These are phyloP conservation scores for Brettanomyces nanus DNA, from an alignment of 805 yeast genomes.

Conservation along the genomic window DNA sequence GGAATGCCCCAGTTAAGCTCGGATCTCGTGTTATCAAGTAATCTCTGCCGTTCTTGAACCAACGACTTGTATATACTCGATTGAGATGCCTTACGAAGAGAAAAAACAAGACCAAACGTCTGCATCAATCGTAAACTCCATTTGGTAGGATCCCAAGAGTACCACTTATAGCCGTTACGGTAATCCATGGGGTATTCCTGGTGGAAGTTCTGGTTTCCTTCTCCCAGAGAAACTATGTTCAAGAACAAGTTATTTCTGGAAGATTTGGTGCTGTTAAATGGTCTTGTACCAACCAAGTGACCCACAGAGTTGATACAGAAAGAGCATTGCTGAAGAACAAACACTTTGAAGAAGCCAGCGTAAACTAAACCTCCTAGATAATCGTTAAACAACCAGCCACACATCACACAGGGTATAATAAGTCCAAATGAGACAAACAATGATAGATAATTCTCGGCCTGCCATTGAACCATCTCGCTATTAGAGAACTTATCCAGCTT, in stretches of 20 bases:
- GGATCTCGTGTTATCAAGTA: slow-evolving; percentile 67
- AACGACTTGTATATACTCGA: slow-evolving; percentile 62
- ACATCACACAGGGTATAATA: slow-evolving; percentile 55
- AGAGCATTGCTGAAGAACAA: slow-evolving; percentile 71
- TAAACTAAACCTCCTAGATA: slow-evolving; percentile 68
- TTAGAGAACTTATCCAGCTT: slow-evolving; percentile 57
- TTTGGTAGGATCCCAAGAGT: slow-evolving; percentile 83
- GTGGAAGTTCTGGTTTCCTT: slow-evolving; percentile 88
- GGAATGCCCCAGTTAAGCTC: slow-evolving; percentile 93
- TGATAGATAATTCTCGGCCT: slow-evolving; percentile 59
- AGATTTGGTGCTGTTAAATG: slow-evolving; percentile 67
- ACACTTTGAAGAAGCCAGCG: slow-evolving; percentile 69
- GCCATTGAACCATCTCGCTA: slow-evolving; percentile 52
- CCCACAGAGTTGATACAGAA: slow-evolving; percentile 77
- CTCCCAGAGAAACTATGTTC: slow-evolving; percentile 72
- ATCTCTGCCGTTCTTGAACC: slow-evolving; percentile 76
- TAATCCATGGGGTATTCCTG: slow-evolving; percentile 93
- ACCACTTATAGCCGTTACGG: slow-evolving; percentile 63
- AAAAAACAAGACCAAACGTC: slow-evolving; percentile 49
- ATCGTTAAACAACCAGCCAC: slow-evolving; percentile 67
- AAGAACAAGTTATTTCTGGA: slow-evolving; percentile 61
- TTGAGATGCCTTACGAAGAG: slow-evolving; percentile 46
- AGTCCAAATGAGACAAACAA: slow-evolving; percentile 40
- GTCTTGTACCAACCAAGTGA: slow-evolving; percentile 67
- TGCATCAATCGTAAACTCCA: slow-evolving; percentile 51